Conservation (phyloP, 2,329 filamentous ascomycete genomes). For the Colletotrichum sp. region DNA sequence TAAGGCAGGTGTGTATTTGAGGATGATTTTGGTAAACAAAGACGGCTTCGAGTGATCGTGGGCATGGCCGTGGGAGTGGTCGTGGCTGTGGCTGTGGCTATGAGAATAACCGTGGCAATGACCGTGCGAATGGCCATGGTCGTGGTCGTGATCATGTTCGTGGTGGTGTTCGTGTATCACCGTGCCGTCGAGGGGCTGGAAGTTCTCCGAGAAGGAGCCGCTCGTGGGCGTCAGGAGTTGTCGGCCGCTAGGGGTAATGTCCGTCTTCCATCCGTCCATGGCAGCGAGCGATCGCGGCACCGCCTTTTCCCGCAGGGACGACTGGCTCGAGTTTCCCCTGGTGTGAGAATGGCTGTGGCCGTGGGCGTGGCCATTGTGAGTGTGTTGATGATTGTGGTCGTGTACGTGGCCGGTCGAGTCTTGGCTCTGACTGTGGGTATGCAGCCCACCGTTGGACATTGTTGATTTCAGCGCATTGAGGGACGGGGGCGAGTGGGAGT, state of each 20-base stretch:
- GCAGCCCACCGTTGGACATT: slow-evolving; percentile 28
- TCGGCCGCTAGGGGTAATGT: slow-evolving; percentile 44
- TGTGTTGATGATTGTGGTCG: slow-evolving; percentile 26
- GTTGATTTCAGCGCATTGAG: slow-evolving; percentile 43
- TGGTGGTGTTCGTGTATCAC: slow-evolving; percentile 23
- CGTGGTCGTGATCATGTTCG: slow-evolving; percentile 31
- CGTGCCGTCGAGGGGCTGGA: slow-evolving; percentile 15
- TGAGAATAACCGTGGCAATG: slow-evolving; percentile 29
- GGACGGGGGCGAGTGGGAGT: slow-evolving; percentile 40
- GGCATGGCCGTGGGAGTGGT: slow-evolving; percentile 28
- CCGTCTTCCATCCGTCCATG: slow-evolving; percentile 44
- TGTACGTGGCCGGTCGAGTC: slow-evolving; percentile 26
- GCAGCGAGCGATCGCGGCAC: slow-evolving; percentile 36
- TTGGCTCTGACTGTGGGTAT: slow-evolving; percentile 30
- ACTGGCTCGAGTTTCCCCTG: slow-evolving; percentile 10
- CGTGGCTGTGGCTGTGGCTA: slow-evolving; percentile 26
- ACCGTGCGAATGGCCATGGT: slow-evolving; percentile 26
- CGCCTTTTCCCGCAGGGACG: slow-evolving; percentile 30
- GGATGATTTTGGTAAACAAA: slow-evolving; percentile 71
- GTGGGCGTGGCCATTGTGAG: slow-evolving; percentile 29
- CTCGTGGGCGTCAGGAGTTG: slow-evolving; percentile 37
- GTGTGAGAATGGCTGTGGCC: slow-evolving; percentile 30
- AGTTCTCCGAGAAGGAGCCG: slow-evolving; percentile 13
- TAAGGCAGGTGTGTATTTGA: slow-evolving; percentile 72
- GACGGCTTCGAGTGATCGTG: slow-evolving; percentile 59